Conservation (phyloP, 1,139 yeast genomes). For the Candida tetrigidarum region DNA sequence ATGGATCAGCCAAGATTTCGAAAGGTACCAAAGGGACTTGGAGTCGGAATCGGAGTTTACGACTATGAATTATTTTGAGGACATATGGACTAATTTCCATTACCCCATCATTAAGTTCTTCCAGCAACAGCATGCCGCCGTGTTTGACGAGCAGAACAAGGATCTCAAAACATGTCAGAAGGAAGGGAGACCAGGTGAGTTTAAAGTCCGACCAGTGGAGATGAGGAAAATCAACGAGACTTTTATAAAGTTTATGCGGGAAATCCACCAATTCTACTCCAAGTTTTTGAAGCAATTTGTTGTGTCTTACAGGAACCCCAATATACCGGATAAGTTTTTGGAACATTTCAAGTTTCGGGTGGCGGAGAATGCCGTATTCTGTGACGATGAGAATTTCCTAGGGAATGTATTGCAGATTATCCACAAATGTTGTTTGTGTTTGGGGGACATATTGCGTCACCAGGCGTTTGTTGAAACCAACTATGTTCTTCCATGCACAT, state of each 20-base stretch:
- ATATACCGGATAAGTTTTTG: slow-evolving; percentile 33
- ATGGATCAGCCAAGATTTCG: slow-evolving; percentile 41
- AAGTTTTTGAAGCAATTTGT: slow-evolving; percentile 40
- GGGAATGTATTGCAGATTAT: slow-evolving; percentile 52
- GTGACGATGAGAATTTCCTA: slow-evolving; percentile 27
- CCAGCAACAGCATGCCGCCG: slow-evolving; percentile 42
- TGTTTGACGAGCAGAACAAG: slow-evolving; percentile 23
- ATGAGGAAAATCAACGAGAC: slow-evolving; percentile 57
- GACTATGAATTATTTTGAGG: slow-evolving; percentile 45
- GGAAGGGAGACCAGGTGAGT: slow-evolving; percentile 16
- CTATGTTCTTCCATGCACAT: slow-evolving; percentile 40
- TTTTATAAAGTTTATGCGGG: slow-evolving; percentile 52
- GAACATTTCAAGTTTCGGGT: slow-evolving; percentile 26
- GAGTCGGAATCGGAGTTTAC: slow-evolving; percentile 26
- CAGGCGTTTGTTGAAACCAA: slow-evolving; percentile 49
- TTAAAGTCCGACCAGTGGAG: slow-evolving; percentile 50
- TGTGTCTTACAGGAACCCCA: slow-evolving; percentile 37
- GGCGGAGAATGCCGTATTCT: slow-evolving; percentile 19
- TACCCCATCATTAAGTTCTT: slow-evolving; percentile 65
- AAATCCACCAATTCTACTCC: slow-evolving; percentile 51
- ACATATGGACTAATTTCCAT: slow-evolving; percentile 63
- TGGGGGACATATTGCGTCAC: slow-evolving; percentile 67
- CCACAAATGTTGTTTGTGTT: slow-evolving; percentile 56
- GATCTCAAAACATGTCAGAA: slow-evolving; percentile 19
- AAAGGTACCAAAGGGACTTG: slow-evolving; percentile 24